Evolutionary conservation across 352 stramenopile genomes (phyloP).

Genomic region (Pelagophyceae sp.): DNA sequence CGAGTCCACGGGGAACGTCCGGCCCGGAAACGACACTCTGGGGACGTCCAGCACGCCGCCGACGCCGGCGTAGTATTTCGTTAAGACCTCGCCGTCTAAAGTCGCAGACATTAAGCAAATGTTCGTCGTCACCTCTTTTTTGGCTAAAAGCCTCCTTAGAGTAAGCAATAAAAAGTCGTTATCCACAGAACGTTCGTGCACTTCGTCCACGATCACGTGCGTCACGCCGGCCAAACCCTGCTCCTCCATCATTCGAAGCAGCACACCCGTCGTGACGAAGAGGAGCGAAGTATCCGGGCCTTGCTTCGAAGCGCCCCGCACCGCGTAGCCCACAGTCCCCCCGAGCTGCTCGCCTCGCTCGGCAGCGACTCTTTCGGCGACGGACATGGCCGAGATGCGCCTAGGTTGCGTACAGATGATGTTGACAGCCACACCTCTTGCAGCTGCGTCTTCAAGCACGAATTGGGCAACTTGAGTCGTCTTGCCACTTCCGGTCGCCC

Average conservation of each 20-base stretch:
- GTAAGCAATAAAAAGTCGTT: slow-evolving; percentile 90
- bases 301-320: slow-evolving; percentile 54
- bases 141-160: no score
- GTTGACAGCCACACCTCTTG: slow-evolving; percentile 51
- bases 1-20: no score
- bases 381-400: slow-evolving; percentile 53
- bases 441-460: slow-evolving; percentile 75
- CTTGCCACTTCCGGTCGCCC: slow-evolving; percentile 80
- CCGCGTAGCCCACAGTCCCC: slow-evolving; percentile 69
- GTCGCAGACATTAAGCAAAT: no score
- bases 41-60: no score
- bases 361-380: slow-evolving; percentile 68
- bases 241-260: slow-evolving; percentile 73
- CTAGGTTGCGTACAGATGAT: slow-evolving; percentile 73
- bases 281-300: slow-evolving; percentile 75
- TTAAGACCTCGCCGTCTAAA: no score
- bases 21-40: no score
- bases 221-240: slow-evolving; percentile 67
- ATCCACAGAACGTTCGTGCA: slow-evolving; percentile 91
- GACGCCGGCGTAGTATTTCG: no score
- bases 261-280: slow-evolving; percentile 89
- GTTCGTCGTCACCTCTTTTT: no score
- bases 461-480: slow-evolving; percentile 83
- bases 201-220: slow-evolving; percentile 94
- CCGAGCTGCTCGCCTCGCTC: slow-evolving; percentile 55